Conservation (phyloP, 2,329 filamentous ascomycete genomes). For the Xylaria sp. region DNA sequence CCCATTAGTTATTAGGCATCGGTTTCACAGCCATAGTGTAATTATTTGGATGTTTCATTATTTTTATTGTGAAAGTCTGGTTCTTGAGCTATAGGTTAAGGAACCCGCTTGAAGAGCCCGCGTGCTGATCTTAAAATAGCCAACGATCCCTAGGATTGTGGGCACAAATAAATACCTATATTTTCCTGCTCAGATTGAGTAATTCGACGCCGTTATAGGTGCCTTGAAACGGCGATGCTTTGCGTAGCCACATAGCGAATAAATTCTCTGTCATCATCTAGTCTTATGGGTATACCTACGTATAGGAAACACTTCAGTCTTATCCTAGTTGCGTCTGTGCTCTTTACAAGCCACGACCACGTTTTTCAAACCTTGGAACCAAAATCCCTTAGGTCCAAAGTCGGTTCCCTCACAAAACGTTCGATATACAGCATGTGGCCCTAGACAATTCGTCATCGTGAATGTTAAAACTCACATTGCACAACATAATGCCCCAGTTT, state of each 20-base stretch:
- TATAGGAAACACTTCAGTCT: too few species aligned
- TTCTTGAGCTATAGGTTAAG: background rate
- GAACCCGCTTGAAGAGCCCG: background rate
- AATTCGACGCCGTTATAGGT: too few species aligned
- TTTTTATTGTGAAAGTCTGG: background rate
- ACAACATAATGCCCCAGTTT: too few species aligned
- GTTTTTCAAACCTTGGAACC: background rate
- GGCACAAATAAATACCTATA: background rate
- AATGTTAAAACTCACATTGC: too few species aligned
- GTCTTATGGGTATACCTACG: background rate
- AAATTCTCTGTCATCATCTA: background rate
- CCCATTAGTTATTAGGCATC: background rate
- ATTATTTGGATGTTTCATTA: background rate
- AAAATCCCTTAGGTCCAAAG: background rate
- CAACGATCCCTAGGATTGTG: background rate
- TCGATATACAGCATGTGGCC: too few species aligned
- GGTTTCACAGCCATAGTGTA: conserved; percentile 6
- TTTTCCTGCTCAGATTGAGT: too few species aligned
- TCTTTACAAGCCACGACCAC: background rate
- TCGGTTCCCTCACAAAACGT: too few species aligned
- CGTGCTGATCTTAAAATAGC: background rate
- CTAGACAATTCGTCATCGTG: too few species aligned
- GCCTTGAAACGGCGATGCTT: background rate
- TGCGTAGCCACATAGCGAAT: background rate
- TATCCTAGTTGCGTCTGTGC: background rate